Conservation (phyloP, 192 early-diverging fungal species). For the Entophlyctis luteolus region DNA sequence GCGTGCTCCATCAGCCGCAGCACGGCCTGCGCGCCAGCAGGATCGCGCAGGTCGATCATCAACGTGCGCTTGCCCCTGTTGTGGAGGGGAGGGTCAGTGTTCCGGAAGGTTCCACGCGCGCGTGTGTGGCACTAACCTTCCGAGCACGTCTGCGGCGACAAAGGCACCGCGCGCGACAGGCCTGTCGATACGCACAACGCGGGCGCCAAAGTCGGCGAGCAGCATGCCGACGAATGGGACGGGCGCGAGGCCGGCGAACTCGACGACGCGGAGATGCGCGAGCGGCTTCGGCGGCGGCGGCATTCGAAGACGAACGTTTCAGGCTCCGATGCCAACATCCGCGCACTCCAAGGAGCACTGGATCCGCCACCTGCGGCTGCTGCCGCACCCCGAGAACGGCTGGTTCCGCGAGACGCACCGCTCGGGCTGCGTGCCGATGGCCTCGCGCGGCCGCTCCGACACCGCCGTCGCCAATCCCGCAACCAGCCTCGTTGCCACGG, state of each 20-base stretch:
- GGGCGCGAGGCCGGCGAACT: conserved; percentile 66
- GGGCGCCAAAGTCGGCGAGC: conserved; percentile 64
- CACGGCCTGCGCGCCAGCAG: conserved; percentile 42
- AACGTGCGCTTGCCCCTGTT: conserved; percentile 64
- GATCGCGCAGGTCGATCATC: conserved; percentile 55
- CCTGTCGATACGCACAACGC: conserved; percentile 63
- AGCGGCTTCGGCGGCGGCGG: not conserved
- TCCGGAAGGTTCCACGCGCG: not conserved
- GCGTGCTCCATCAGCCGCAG: conserved; percentile 41
- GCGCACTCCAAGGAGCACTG: too few relatives aligned
- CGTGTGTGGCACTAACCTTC: conserved; percentile 23
- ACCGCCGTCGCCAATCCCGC: too few relatives aligned
- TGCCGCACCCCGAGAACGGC: too few relatives aligned
- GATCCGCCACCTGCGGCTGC: too few relatives aligned
- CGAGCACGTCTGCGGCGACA: conserved; percentile 26
- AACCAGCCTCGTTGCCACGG: too few relatives aligned
- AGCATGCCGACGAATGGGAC: conserved; percentile 67
- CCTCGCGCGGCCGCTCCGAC: too few relatives aligned
- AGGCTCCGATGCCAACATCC: too few relatives aligned
- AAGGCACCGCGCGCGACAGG: not conserved
- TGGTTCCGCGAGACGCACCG: too few relatives aligned
- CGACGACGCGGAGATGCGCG: conserved; percentile 53
- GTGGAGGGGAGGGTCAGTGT: not conserved
- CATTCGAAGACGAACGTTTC: too few relatives aligned
- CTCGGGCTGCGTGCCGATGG: too few relatives aligned